Evolutionary conservation across 2,329 filamentous ascomycete species (phyloP).

Genomic region (Xylaria sp.): DNA sequence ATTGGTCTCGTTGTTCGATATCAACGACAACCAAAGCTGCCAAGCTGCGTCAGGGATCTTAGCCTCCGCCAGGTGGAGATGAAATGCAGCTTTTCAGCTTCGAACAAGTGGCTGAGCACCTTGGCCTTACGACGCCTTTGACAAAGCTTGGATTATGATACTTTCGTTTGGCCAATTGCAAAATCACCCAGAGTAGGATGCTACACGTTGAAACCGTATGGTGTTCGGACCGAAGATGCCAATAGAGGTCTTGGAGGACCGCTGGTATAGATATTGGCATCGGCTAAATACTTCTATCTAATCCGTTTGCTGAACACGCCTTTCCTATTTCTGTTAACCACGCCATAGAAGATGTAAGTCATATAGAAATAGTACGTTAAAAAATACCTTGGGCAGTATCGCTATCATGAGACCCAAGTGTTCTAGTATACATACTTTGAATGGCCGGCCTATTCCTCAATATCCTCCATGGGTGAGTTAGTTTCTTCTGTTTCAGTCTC

Average conservation of each 20-base stretch:
- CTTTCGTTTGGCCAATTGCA: neutral
- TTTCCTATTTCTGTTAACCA: neutral
- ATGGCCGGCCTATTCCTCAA: constrained; percentile 5
- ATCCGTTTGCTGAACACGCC: neutral
- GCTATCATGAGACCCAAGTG: neutral
- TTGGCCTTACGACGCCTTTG: constrained; percentile 14
- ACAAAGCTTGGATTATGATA: neutral
- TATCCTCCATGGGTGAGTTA: constrained; percentile 27
- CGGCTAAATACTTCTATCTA: neutral
- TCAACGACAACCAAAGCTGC: constrained; percentile 13
- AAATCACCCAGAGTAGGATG: neutral
- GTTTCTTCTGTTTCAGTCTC: constrained; percentile 28
- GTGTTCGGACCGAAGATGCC: neutral
- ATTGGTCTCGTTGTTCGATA: constrained; percentile 12
- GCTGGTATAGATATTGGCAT: constrained; percentile 5
- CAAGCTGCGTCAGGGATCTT: constrained; percentile 17
- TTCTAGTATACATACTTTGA: neutral
- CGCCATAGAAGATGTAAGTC: neutral
- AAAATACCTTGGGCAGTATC: neutral
- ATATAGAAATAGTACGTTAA: neutral
- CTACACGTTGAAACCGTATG: neutral
- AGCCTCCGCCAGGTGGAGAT: constrained; percentile 25
- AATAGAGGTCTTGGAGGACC: neutral
- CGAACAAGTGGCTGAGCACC: constrained; percentile 26
- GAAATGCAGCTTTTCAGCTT: constrained; percentile 28